phyloP scores from a whole-genome alignment of 306 rosid genomes.

The Cotoneaster glaucophyllus region DNA sequence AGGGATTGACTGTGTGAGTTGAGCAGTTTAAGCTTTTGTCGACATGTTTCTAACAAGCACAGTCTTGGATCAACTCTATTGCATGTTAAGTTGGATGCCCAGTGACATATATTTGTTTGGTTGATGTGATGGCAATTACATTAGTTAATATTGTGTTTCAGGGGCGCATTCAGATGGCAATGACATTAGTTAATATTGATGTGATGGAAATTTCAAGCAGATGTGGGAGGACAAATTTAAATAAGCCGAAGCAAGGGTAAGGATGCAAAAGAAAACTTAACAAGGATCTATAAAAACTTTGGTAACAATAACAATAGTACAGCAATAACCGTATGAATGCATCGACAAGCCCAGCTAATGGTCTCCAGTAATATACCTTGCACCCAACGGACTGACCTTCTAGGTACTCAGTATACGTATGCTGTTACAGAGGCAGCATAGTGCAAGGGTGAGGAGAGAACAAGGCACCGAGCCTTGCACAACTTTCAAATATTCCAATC shows the following conservation, averaged over 20 bases:
- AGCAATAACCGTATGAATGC: not conserved
- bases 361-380: not conserved
- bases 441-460: not conserved
- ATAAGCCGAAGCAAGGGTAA: not conserved
- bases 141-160: not conserved
- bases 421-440: not conserved
- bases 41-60: not conserved
- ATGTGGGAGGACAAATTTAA: not conserved
- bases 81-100: not conserved
- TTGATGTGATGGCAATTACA: not conserved
- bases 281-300: not conserved
- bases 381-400: not conserved
- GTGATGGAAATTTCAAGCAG: not conserved
- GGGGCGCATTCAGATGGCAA: too few relatives aligned
- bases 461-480: too few relatives aligned
- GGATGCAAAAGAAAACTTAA: not conserved
- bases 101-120: not conserved
- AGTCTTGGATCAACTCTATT: not conserved
- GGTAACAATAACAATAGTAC: not conserved
- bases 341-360: not conserved
- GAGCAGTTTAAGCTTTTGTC: not conserved
- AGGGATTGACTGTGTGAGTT: not conserved
- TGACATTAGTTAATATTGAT: not conserved
- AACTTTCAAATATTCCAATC: too few relatives aligned
- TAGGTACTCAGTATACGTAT: not conserved